Conservation (phyloP, 1,284 basidiomycete genomes). For the Cryptococcus hybrid region DNA sequence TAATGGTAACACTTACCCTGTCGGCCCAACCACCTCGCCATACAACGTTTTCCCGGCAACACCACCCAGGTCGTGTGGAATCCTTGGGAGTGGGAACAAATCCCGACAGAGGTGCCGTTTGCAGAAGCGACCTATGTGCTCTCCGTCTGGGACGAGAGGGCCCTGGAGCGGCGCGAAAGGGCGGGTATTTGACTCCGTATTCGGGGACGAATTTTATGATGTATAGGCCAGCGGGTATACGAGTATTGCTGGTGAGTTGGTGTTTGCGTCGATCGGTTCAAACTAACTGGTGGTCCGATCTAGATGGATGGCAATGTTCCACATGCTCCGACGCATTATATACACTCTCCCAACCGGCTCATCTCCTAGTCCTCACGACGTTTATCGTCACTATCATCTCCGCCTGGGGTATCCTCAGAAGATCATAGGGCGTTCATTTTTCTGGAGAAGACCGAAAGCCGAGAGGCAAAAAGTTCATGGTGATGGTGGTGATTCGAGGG, state of each 20-base stretch:
- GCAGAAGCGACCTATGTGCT: constrained; percentile 73
- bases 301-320: constrained; percentile 67
- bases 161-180: constrained; percentile 57
- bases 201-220: constrained; percentile 72
- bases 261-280: not conserved
- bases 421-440: constrained; percentile 4
- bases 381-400: constrained; percentile 70
- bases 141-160: constrained; percentile 78
- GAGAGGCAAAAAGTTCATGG: too few species aligned
- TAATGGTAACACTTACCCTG: constrained; percentile 82
- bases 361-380: constrained; percentile 64
- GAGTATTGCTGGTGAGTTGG: constrained; percentile 62
- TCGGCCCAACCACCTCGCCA: constrained; percentile 67
- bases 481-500: too few species aligned
- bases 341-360: constrained; percentile 59
- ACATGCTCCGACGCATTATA: constrained; percentile 60
- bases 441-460: not conserved
- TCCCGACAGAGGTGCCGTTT: constrained; percentile 63
- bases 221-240: constrained; percentile 80
- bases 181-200: constrained; percentile 71
- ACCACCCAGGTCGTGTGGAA: constrained; percentile 78
- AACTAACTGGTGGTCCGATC: not conserved
- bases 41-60: constrained; percentile 62
- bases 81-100: constrained; percentile 68
- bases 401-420: constrained; percentile 63